phyloP scores from a whole-genome alignment of 2,329 filamentous ascomycete genomes.

The Aspergillus sp. region DNA sequence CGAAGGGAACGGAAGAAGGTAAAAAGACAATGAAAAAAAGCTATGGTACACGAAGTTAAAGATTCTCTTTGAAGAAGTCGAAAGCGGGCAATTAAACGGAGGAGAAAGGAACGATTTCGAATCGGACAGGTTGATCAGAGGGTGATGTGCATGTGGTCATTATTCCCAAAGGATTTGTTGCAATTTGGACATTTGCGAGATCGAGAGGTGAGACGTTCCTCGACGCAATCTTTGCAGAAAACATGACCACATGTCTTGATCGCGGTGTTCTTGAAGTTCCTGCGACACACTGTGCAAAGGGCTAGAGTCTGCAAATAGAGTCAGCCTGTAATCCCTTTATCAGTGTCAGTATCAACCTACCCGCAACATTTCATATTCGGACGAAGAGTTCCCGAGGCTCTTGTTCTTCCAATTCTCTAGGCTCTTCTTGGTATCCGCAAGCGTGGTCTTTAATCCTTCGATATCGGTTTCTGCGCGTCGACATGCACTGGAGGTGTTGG shows the following conservation, averaged over 20 bases:
- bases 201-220: slow-evolving; percentile 78
- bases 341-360: slow-evolving; percentile 47
- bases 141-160: slow-evolving; percentile 68
- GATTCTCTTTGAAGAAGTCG: not conserved
- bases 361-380: slow-evolving; percentile 76
- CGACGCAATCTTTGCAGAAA: slow-evolving; percentile 85
- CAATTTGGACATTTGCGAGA: slow-evolving; percentile 95
- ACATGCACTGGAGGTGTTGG: slow-evolving; percentile 54
- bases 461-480: slow-evolving; percentile 61
- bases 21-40: slow-evolving; percentile 12
- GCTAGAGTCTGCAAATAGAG: slow-evolving; percentile 53
- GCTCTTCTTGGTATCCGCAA: slow-evolving; percentile 73
- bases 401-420: slow-evolving; percentile 80
- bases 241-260: slow-evolving; percentile 92
- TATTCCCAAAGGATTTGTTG: slow-evolving; percentile 80
- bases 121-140: slow-evolving; percentile 22
- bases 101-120: slow-evolving; percentile 3
- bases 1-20: slow-evolving; percentile 10
- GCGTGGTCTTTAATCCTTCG: slow-evolving; percentile 67
- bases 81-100: slow-evolving; percentile 3
- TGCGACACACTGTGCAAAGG: slow-evolving; percentile 85
- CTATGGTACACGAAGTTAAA: slow-evolving; percentile 27
- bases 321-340: slow-evolving; percentile 7
- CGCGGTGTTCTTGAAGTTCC: slow-evolving; percentile 86
- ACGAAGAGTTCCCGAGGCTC: slow-evolving; percentile 68